phyloP scores from a whole-genome alignment of 345 rosid genomes.

The Citrus unshiu region DNA sequence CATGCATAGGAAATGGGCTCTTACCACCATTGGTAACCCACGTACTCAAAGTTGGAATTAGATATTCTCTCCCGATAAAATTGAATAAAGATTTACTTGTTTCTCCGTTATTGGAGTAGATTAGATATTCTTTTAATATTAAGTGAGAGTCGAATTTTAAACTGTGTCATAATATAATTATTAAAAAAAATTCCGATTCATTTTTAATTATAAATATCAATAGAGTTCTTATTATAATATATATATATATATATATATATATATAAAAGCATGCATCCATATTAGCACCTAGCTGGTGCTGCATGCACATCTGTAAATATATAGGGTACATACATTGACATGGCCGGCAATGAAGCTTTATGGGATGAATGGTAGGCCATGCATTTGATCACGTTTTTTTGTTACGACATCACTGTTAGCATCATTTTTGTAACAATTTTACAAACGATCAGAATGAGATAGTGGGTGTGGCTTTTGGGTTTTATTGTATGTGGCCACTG shows the following conservation, averaged over 20 bases:
- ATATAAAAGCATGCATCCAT: background rate
- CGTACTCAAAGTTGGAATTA: too few species aligned
- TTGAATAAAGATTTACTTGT: fast-evolving
- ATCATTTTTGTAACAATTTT: background rate
- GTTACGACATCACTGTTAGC: background rate
- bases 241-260: too few species aligned
- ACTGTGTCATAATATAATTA: fast-evolving
- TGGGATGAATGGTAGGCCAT: background rate
- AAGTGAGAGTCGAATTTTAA: too few species aligned
- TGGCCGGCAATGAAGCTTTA: background rate
- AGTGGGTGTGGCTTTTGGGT: background rate
- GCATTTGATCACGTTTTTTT: background rate
- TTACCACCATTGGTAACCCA: too few species aligned
- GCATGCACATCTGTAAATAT: background rate
- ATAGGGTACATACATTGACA: background rate
- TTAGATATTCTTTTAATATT: too few species aligned
- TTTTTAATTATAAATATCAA: too few species aligned
- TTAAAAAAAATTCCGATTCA: fast-evolving
- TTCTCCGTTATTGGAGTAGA: fast-evolving
- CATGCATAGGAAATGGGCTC: background rate
- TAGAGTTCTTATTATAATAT: too few species aligned
- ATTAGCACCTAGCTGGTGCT: background rate
- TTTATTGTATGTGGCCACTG: background rate
- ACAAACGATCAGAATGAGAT: too few species aligned
- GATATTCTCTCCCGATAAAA: too few species aligned